phyloP scores from a whole-genome alignment of 345 rosid genomes.

The Abelmoschus esculentus region DNA sequence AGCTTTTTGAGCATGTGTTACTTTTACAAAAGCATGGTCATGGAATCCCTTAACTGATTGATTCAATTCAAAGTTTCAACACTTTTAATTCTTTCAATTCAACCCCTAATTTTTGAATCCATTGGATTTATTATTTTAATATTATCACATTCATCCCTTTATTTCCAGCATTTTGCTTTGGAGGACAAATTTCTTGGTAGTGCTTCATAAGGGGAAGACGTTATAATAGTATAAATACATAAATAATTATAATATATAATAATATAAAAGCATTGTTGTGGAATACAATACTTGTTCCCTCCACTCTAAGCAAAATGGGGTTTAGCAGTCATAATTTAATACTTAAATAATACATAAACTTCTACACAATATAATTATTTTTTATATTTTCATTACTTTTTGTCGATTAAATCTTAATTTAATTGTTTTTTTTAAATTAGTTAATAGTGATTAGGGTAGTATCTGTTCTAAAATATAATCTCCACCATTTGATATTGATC shows the following conservation, averaged over 20 bases:
- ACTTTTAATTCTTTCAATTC: neutral
- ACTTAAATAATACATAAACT: too few species aligned
- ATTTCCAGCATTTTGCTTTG: neutral
- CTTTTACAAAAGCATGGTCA: neutral
- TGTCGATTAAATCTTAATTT: too few species aligned
- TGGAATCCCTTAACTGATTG: neutral
- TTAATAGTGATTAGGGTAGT: too few species aligned
- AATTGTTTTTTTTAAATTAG: too few species aligned
- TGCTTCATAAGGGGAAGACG: constrained; percentile 4
- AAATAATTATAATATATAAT: too few species aligned
- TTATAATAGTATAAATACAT: neutral
- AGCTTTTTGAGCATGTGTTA: neutral
- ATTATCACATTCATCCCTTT: neutral
- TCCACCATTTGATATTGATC: too few species aligned
- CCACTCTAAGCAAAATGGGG: neutral
- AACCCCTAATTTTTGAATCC: constrained; percentile 4
- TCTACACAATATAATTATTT: too few species aligned
- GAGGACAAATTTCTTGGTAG: neutral
- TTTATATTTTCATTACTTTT: too few species aligned
- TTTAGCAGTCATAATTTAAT: too few species aligned
- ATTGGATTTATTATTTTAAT: neutral
- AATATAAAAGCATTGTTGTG: too few species aligned
- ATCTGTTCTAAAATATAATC: too few species aligned
- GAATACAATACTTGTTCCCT: neutral
- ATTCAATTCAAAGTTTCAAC: neutral